Base-by-base conservation (phyloP, 1,284 basidiomycete species). In the Trametes pubescens region DNA sequence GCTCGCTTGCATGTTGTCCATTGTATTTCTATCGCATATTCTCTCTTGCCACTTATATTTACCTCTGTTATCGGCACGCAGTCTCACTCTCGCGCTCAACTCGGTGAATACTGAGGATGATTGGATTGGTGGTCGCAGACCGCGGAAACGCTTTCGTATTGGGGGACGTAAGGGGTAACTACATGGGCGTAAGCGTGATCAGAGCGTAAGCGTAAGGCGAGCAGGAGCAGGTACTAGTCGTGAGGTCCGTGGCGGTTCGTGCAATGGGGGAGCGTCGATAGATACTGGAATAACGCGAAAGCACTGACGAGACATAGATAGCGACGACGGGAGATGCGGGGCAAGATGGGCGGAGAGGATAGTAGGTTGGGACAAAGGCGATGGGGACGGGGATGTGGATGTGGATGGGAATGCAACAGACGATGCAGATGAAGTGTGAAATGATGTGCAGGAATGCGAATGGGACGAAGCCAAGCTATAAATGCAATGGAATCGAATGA, bases 211-310 rank as follows among this genome's bases (percentile, higher is more conserved):
- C 67, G 67, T 46, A 52, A 61, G 34, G 37, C 55, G 59, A 58
- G 54, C 60, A 61, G 62, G 56, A 62, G 54, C 61, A 62, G 54
- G 61, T 58, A 63, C 49, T 40, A 38, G 62, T 65, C 65, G 59
- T 67, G 59, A 62, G 59, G 66, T 67, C 68, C 65, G 65, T 69
- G 55, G 64, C 26, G 59, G 65, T 48, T 67, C 68, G 64, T 68
- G 66, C 64, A 59, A 64, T 24, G 22, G 60, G 56, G 51, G 62
- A 62, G 70, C 69, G 69, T 70, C 59, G 64, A 69, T 66, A 66
- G 65, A 64, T 71, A 69, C 63, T 69, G 64, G 64, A 66, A 70
- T 65, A 73, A 68, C 68, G 59, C 61, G 65, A 69, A 61, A 72
- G 62, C 66, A 65, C 67, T 62, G 62, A 65, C 59, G 62, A 65